Evolutionary conservation across 257 asterid species (phyloP).

Genomic region (Solanum medicagineum): DNA sequence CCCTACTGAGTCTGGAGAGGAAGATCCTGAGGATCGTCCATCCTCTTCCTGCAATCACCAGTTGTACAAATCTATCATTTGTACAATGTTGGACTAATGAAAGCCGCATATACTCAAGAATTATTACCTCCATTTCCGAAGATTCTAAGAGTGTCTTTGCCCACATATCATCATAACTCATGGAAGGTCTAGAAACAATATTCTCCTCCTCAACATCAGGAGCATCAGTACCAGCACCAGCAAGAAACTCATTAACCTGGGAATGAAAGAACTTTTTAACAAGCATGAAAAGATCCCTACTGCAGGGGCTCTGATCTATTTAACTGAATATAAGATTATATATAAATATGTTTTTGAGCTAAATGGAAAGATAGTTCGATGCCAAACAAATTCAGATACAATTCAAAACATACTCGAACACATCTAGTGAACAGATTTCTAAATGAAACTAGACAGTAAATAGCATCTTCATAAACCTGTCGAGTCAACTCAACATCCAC

Average conservation of each 20-base stretch:
- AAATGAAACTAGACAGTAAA: neutral
- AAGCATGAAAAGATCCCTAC: neutral
- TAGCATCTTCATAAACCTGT: neutral
- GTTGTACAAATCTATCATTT: neutral
- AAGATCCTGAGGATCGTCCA: slow-evolving; percentile 90
- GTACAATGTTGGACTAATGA: neutral
- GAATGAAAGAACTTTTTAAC: neutral
- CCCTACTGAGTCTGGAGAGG: slow-evolving; percentile 93
- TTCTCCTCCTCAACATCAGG: slow-evolving; percentile 99
- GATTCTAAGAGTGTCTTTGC: slow-evolving; percentile 96
- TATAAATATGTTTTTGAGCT: neutral
- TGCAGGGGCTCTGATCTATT: neutral
- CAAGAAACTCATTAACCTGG: slow-evolving; percentile 91
- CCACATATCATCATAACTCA: slow-evolving; percentile 99
- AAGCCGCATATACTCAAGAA: slow-evolving; percentile 2
- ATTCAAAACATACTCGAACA: neutral
- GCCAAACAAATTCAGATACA: neutral
- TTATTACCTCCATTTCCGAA: slow-evolving; percentile 66
- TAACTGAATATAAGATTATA: neutral
- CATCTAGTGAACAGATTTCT: neutral
- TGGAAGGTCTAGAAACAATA: slow-evolving; percentile 77
- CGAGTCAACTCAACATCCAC: neutral
- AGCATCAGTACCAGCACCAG: slow-evolving; percentile 99
- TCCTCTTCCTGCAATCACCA: slow-evolving; percentile 61
- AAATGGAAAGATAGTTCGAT: neutral